Conservation (phyloP, 148 eudicot species). For the Diospyros lotus region DNA sequence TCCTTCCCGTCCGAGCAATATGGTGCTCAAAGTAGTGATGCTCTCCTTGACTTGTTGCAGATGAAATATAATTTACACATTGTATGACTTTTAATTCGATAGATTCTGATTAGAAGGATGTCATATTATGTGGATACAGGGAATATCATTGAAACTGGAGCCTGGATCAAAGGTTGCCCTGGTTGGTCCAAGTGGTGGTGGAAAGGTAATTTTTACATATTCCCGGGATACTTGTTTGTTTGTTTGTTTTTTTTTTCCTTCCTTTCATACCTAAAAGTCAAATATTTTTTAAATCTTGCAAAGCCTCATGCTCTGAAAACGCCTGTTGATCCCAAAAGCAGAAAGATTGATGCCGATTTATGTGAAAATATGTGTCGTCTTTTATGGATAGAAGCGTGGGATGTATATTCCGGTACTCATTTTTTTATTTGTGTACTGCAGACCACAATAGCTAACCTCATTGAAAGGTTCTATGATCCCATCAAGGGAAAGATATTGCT, state of each 20-base stretch:
- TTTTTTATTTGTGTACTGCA: constrained; percentile 26
- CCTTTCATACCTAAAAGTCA: not conserved
- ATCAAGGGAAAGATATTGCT: constrained; percentile 70
- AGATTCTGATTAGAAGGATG: not conserved
- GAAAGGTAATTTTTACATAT: constrained; percentile 45
- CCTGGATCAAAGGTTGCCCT: constrained; percentile 92
- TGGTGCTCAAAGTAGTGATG: constrained; percentile 72
- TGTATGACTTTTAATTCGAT: not conserved
- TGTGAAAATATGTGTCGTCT: not conserved
- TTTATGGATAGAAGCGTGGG: not conserved
- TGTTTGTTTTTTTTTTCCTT: not conserved
- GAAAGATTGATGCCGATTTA: not conserved
- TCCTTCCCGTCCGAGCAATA: constrained; percentile 84
- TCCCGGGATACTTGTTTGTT: no score
- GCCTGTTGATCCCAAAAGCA: no score
- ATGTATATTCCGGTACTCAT: not conserved
- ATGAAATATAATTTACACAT: not conserved
- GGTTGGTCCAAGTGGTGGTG: constrained; percentile 98
- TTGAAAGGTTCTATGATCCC: constrained; percentile 87
- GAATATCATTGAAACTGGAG: constrained; percentile 59
- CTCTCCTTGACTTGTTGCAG: not conserved
- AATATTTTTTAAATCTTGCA: no score
- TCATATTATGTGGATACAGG: constrained; percentile 38
- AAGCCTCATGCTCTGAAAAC: no score
- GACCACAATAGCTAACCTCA: constrained; percentile 94